Percentiles rank a stretch among this genome's conserved stretches.
Conservation (phyloP, 257 asterid species). For the Avicennia marina region DNA sequence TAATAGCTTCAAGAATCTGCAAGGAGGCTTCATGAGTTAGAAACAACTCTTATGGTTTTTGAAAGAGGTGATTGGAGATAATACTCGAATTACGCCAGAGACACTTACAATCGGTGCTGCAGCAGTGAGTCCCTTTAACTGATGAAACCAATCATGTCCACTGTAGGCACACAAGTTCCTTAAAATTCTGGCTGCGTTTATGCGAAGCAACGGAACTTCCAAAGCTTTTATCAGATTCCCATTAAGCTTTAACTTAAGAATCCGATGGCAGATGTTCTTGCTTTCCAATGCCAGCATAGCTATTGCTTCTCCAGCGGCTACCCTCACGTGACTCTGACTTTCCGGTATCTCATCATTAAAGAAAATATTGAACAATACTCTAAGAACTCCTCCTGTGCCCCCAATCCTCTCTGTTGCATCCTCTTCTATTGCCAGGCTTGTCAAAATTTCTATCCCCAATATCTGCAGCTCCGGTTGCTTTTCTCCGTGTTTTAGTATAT, state of each 20-base stretch:
- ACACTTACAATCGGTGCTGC: slow-evolving; percentile 70
- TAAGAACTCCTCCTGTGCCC: slow-evolving; percentile 73
- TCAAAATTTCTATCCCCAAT: slow-evolving; percentile 68
- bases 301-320: slow-evolving; percentile 82
- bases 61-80: no score
- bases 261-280: slow-evolving; percentile 37
- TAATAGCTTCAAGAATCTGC: slow-evolving; percentile 76
- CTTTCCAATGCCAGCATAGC: slow-evolving; percentile 77
- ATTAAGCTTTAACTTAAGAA: slow-evolving; percentile 42
- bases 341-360: slow-evolving; percentile 37
- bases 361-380: slow-evolving; percentile 56
- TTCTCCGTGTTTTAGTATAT: slow-evolving; percentile 61
- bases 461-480: slow-evolving; percentile 58
- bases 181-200: slow-evolving; percentile 63
- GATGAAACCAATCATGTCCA: slow-evolving; percentile 46
- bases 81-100: no score
- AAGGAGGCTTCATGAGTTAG: no score
- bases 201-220: slow-evolving; percentile 47
- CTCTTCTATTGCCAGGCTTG: slow-evolving; percentile 64
- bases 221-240: slow-evolving; percentile 49
- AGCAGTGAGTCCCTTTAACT: slow-evolving; percentile 38
- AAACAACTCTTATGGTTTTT: not conserved
- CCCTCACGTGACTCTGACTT: slow-evolving; percentile 37
- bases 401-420: slow-evolving; percentile 86
- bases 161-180: slow-evolving; percentile 70